Conservation (phyloP, 2,329 filamentous ascomycete genomes). For the Lasiodiplodia hormozganensis region DNA sequence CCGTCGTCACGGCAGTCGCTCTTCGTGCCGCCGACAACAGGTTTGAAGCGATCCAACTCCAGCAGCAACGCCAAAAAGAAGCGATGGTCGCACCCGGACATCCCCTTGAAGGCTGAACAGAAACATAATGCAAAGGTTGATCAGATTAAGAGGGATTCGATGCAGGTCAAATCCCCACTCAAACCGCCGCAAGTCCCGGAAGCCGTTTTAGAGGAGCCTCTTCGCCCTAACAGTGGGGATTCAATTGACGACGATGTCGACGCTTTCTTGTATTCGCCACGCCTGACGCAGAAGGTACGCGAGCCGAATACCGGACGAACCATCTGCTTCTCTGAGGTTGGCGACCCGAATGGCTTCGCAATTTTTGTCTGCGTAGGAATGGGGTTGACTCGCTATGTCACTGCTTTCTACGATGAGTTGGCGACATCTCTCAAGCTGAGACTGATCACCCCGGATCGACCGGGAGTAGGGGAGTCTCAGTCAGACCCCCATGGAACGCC, state of each 20-base stretch:
- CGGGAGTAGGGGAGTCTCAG: constrained; percentile 92
- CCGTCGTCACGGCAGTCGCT: constrained; percentile 34
- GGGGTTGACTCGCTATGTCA: constrained; percentile 95
- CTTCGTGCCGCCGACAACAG: constrained; percentile 27
- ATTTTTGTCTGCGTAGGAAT: constrained; percentile 98
- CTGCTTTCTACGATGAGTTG: constrained; percentile 95
- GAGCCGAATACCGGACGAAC: constrained; percentile 85
- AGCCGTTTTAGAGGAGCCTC: constrained; percentile 66
- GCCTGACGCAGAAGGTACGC: constrained; percentile 84
- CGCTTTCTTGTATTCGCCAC: constrained; percentile 80
- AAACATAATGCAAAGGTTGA: constrained; percentile 38
- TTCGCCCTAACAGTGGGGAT: constrained; percentile 75
- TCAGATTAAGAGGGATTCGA: constrained; percentile 27
- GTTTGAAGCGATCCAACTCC: constrained; percentile 41
- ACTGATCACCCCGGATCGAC: constrained; percentile 91
- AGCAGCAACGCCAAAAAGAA: constrained; percentile 45
- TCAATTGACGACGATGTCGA: constrained; percentile 89
- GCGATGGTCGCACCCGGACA: constrained; percentile 49
- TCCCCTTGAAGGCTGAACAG: constrained; percentile 48
- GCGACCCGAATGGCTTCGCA: constrained; percentile 87
- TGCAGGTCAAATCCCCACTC: constrained; percentile 39
- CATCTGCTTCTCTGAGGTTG: constrained; percentile 97
- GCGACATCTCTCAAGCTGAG: constrained; percentile 86
- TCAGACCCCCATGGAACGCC: constrained; percentile 85
- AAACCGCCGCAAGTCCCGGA: constrained; percentile 46